Base-by-base conservation (phyloP, 805 yeast genomes). In the Wickerhamomyces queroliae region DNA sequence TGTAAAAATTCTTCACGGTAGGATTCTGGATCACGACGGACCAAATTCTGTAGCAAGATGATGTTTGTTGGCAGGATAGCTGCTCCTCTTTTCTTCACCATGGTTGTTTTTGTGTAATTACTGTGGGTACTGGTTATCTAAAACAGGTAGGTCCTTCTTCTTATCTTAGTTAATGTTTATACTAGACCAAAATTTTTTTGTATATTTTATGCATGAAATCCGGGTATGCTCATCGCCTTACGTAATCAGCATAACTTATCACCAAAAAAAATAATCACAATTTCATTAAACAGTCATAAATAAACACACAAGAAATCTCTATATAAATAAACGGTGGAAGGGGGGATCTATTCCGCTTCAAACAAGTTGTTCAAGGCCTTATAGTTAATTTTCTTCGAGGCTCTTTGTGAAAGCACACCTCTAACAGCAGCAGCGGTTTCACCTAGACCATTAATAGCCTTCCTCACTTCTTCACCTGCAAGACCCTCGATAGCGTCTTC, bases 41-140 rank as follows among this genome's bases (percentile, higher is more conserved):
- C 95, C 47, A 93, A 71, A 61, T 93, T 93, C 65, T 93, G 99
- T 44, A 93, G 66, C 46, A 91, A 67, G 28, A 95, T 90, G 57
- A 93, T 84, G 63, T 93, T 93, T 16, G 89, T 85, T 10, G 98
- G 98, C 58, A 91, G 69, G 41, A 90, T 74, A 34, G 97, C 96
- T 21, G 96, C 93, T 74, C 96, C 85, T 65, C 85, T 80, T 61
- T 80, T 75, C 62, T 82, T 86, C 26, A 76, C 95, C 98, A 91
- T 91, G 19, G 32, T 20, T 23, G 2, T 4, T 16, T 15, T 7
- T 18, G 18, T 41, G 21, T 26, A 37, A 30, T 30, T 25, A 12
- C 12, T 23, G 11, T 23, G 26, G 9, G 9, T 9, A 9, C 12
- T 23, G 9, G 26, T 12, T 9, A 9, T 23, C 26, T 12, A 23